Evolutionary conservation across 768 basidiomycete genomes (phyloP), one percentile per base, ranked within the genome.

Genomic region (Pisolithus albus): DNA sequence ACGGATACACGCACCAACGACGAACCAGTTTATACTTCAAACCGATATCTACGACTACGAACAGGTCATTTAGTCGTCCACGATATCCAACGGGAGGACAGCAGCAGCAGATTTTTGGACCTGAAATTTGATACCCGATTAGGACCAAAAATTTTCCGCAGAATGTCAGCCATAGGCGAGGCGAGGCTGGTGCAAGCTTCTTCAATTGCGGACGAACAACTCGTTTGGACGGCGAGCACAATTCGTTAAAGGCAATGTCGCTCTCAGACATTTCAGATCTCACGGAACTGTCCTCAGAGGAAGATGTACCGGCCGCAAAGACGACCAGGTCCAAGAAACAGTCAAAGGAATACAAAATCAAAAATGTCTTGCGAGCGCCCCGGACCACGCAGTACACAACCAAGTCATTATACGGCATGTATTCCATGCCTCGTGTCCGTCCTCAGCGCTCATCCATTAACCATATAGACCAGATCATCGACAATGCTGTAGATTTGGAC

Each of bases 401-500:
- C 19, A 71, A 70, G 52, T 64, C 65, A n/a, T 61, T 79, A 1
- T 75, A 74, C 52, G 72, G 80, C 77, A 54, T 47, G 67, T 52
- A 16, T 21, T 7, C 24, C 40, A 15, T n/a, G 28, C 38, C 1
- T 44, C 5, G 41, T 21, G 36, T 10, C 32, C 48, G 47, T 18
- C 37, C 18, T 43, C 26, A 48, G 47, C 47, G 39, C 45, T 28
- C 34, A 36, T 48, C 8, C 2, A 6, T 37, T 11, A 46, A 13
- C 45, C 26, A 36, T 47, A 44, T 56, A 84, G 83, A 76, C 47
- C 73, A 76, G 56, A 73, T 83, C 28, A 57, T 70, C 3, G 64
- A 75, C 5, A 71, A 67, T 5, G 56, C 61, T 9, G 76, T 85
- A 40, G 74, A 83, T 50, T 69, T 85, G 7, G 72, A 85, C 52